Evolutionary conservation across 352 stramenopile species (phyloP).

Genomic region (Aphanomyces astaci): DNA sequence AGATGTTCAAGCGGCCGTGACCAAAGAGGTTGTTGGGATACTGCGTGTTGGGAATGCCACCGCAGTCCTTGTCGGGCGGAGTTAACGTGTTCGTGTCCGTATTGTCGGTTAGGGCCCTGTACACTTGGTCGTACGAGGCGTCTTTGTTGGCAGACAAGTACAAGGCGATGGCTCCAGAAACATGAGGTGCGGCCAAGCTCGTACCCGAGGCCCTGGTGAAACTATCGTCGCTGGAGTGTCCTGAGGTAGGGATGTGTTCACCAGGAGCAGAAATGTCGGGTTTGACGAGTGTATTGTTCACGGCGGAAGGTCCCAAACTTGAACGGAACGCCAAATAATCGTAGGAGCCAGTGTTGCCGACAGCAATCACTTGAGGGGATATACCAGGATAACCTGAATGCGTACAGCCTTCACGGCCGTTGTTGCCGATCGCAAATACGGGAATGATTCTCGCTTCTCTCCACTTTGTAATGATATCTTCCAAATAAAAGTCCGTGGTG

Average conservation of each 20-base stretch:
- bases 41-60: no score
- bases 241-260: background rate
- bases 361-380: background rate
- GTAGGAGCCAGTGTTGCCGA: background rate
- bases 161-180: no score
- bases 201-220: background rate
- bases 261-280: no score
- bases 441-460: background rate
- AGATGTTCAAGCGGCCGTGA: no score
- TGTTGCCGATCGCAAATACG: background rate
- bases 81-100: no score
- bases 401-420: background rate
- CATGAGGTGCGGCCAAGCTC: background rate
- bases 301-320: background rate
- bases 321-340: background rate
- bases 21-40: no score
- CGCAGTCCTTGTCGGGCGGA: no score
- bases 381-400: background rate
- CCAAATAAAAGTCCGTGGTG: no score
- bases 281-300: no score
- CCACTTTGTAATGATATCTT: no score
- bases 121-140: background rate
- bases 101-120: constrained; percentile 43
- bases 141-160: background rate
- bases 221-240: background rate